A percentile compares a stretch with the other conserved stretches of the same genome.
These are phyloP conservation scores for Scheffersomyces segobiensis DNA, from an alignment of 1,139 yeast species.

Conservation along the genomic window DNA sequence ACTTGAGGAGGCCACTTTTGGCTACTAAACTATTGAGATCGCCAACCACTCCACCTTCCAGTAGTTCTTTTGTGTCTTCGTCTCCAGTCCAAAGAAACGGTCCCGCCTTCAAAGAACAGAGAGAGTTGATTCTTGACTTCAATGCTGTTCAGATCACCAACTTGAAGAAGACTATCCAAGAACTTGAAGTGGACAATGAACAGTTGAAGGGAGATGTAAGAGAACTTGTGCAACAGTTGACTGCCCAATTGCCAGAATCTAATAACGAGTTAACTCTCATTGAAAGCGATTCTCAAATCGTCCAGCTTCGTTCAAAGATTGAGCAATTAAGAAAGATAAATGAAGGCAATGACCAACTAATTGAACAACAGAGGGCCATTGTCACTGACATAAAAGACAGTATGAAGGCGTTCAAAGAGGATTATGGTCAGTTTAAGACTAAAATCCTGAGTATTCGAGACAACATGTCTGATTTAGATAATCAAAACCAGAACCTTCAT, in stretches of 20 bases:
- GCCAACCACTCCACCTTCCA: constrained; percentile 5
- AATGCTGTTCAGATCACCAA: constrained; percentile 8
- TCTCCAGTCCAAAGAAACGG: constrained; percentile 5
- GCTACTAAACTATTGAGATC: constrained; percentile 7
- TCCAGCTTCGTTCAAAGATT: neutral
- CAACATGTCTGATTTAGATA: constrained; percentile 6
- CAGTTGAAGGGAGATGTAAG: constrained; percentile 11
- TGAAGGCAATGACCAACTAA: constrained; percentile 4
- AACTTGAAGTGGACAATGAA: constrained; percentile 11
- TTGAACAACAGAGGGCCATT: constrained; percentile 10
- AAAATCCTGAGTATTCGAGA: constrained; percentile 12
- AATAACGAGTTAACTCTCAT: constrained; percentile 5
- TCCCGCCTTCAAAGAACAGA: neutral
- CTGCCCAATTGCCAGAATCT: constrained; percentile 1
- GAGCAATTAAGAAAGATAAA: constrained; percentile 5
- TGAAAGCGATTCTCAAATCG: neutral
- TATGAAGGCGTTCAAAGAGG: constrained; percentile 14
- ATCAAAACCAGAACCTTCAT: constrained; percentile 10
- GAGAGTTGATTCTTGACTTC: constrained; percentile 1
- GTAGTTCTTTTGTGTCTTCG: constrained; percentile 5
- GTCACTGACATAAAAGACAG: constrained; percentile 7
- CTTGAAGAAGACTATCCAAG: constrained; percentile 10
- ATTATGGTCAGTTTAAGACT: constrained; percentile 13
- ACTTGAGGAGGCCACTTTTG: constrained; percentile 4
- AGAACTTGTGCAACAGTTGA: constrained; percentile 5